Evolutionary conservation across 2,329 filamentous ascomycete genomes (phyloP), one percentile per base, ranked within the genome.

Genomic region (Didymellaceae sp.): DNA sequence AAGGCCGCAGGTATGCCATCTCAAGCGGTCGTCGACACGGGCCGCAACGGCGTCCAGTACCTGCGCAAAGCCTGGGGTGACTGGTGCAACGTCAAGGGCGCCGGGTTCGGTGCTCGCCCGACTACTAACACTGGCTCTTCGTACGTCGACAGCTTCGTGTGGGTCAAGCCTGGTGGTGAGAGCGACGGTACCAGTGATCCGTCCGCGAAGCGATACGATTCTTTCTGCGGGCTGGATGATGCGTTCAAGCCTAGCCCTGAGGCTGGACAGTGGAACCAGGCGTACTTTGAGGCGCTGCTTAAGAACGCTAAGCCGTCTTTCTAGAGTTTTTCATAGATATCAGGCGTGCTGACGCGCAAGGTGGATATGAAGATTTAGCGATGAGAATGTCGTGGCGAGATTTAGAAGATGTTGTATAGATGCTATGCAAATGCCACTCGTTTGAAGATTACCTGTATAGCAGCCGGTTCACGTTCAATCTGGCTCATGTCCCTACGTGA

Each of bases 151-250:
- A 81, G 85, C 22, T 86, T 88, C 57, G 86, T 88, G 52, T 89
- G 86, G 86, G 76, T 88, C 62, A 89, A 89, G 80, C 86, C 86
- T 5, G 86, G 86, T 60, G 79, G 79, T 45, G 80, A 82, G 67
- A 76, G 74, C 16, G 80, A 82, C 57, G 79, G 79, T 50, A 81
- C 79, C 0, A 70, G 62, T 25, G 66, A 75, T 46, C 52, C 63
- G 2, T 51, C 46, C 16, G 78, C 84, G 4, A 65, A 71, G 24
- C 78, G 80, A 22, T 86, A 83, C 61, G 82, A 85, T 66, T 72
- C 72, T 35, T 78, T 80, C 74, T 86, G 84, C 56, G 83, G 84
- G 7, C 74, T 78, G 24, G 61, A 74, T 0, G 80, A 83, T 62
- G 70, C 84, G 2, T 76, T 86, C 44, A 72, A 83, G 71, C 86